A percentile compares a stretch with the other conserved stretches of the same genome.
Conservation (phyloP, 2,329 filamentous ascomycete genomes). For the Camillea tinctor region DNA sequence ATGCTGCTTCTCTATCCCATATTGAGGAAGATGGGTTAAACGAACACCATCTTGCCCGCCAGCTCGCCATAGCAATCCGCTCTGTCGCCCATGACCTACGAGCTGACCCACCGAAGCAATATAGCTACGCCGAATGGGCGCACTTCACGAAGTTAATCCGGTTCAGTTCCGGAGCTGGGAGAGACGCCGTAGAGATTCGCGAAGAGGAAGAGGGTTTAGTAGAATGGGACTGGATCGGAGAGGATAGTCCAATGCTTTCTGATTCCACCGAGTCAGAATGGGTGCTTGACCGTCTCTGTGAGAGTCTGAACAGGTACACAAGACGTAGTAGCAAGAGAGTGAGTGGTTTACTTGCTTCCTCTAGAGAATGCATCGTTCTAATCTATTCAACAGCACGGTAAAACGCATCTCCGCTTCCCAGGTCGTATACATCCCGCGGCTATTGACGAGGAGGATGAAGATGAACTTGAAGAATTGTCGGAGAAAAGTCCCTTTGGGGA, state of each 20-base stretch:
- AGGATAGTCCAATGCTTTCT: constrained; percentile 8
- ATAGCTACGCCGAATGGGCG: constrained; percentile 8
- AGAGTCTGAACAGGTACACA: constrained; percentile 9
- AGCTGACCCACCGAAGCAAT: constrained; percentile 3
- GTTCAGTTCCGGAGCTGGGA: constrained; percentile 4
- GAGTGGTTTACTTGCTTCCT: not conserved
- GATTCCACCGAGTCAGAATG: constrained; percentile 8
- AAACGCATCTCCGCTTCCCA: not conserved
- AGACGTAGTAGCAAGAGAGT: not conserved
- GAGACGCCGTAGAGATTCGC: not conserved
- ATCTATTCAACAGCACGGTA: not conserved
- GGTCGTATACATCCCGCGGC: not conserved
- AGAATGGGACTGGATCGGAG: constrained; percentile 9
- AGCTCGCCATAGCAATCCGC: constrained; percentile 7
- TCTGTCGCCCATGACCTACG: constrained; percentile 7
- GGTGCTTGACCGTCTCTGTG: constrained; percentile 8
- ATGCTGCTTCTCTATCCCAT: not conserved
- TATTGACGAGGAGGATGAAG: not conserved
- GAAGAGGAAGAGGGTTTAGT: constrained; percentile 4
- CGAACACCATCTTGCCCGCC: constrained; percentile 3
- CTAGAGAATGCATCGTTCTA: not conserved
- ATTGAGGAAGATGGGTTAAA: not conserved
- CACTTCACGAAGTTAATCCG: constrained; percentile 10
- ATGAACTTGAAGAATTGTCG: not conserved
- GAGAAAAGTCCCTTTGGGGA: not conserved